Evolutionary conservation across 768 basidiomycete genomes (phyloP).

Genomic region (Russula brevipes): DNA sequence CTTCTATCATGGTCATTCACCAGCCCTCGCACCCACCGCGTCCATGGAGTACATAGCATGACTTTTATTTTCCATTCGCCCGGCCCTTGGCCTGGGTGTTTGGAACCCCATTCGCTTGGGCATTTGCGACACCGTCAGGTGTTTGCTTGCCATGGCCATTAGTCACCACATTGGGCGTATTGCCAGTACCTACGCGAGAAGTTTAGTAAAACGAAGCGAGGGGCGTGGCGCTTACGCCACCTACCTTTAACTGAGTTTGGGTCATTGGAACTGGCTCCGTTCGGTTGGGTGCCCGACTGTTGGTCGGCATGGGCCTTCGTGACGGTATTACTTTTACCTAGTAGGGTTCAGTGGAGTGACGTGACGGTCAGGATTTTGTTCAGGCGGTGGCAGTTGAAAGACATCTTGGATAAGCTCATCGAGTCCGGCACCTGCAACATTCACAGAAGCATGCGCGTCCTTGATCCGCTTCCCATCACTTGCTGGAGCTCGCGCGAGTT

Average conservation of each 20-base stretch:
- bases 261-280: background rate
- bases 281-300: constrained; percentile 2
- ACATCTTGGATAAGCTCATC: constrained; percentile 20
- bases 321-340: background rate
- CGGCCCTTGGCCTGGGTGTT: constrained; percentile 3
- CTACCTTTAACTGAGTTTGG: constrained; percentile 13
- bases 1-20: background rate
- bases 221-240: constrained; percentile 1
- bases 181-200: background rate
- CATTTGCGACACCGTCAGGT: background rate
- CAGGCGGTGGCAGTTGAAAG: constrained; percentile 11
- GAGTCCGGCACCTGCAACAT: constrained; percentile 6
- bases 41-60: background rate
- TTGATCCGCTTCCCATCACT: background rate
- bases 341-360: background rate
- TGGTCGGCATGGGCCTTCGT: background rate
- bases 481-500: constrained; percentile 29
- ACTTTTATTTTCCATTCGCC: constrained; percentile 6
- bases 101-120: background rate
- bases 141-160: background rate
- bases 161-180: background rate
- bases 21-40: background rate
- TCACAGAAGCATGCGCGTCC: background rate
- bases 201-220: constrained; percentile 7
- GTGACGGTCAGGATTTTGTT: background rate